Conservation (phyloP, 2,329 filamentous ascomycete species). For the Diaporthe helianthi region DNA sequence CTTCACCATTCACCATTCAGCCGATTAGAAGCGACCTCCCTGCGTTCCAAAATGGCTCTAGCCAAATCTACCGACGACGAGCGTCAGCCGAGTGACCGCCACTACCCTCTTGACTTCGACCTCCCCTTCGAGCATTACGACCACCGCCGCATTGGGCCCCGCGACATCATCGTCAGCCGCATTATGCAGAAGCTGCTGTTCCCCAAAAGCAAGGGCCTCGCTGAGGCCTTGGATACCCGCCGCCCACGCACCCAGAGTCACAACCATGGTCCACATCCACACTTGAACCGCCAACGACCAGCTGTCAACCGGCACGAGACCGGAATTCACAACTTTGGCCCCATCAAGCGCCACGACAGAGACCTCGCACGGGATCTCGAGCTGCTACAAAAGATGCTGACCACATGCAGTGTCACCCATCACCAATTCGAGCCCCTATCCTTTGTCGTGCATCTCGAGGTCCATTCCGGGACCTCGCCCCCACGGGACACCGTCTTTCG, state of each 20-base stretch:
- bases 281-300: too few relatives aligned
- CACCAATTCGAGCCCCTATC: background rate
- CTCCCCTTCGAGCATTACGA: constrained; percentile 45
- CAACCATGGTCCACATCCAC: too few relatives aligned
- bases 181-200: constrained; percentile 43
- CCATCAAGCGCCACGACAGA: constrained; percentile 37
- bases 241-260: background rate
- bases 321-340: constrained; percentile 31
- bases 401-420: constrained; percentile 35
- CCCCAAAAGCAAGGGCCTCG: constrained; percentile 34
- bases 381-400: constrained; percentile 39
- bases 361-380: constrained; percentile 41
- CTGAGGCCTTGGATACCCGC: constrained; percentile 31
- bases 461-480: background rate
- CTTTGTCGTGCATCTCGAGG: background rate
- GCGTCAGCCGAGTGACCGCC: constrained; percentile 23
- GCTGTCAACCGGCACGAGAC: background rate
- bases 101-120: constrained; percentile 46
- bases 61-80: background rate
- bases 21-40: background rate
- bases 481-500: background rate
- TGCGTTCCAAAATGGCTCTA: background rate
- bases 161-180: constrained; percentile 44
- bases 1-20: background rate
- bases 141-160: constrained; percentile 42